Evolutionary conservation across 2,329 filamentous ascomycete species (phyloP).

Genomic region (Fusarium longipes): DNA sequence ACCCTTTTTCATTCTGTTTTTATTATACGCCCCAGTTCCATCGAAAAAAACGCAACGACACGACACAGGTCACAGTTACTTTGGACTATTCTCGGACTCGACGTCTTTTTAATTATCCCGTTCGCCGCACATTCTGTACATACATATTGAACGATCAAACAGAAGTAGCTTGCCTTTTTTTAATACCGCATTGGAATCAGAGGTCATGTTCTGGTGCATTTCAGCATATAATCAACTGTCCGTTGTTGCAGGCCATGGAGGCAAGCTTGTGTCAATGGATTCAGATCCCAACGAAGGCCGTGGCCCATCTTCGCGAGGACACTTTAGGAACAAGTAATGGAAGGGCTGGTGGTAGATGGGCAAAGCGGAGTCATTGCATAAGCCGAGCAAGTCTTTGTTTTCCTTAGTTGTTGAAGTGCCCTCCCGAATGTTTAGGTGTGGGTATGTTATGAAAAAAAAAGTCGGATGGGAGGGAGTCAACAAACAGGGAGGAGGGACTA

Average conservation of each 20-base stretch:
- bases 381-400: conserved; percentile 34
- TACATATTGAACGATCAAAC: conserved; percentile 50
- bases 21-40: conserved; percentile 41
- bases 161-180: conserved; percentile 54
- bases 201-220: conserved; percentile 43
- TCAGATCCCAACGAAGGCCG: conserved; percentile 5
- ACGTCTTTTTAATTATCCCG: conserved; percentile 46
- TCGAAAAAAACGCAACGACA: conserved; percentile 45
- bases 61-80: conserved; percentile 46
- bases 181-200: conserved; percentile 62
- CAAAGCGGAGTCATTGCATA: conserved; percentile 32
- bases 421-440: conserved; percentile 10
- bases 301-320: conserved; percentile 18
- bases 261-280: conserved; percentile 4
- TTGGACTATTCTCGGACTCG: conserved; percentile 50
- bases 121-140: conserved; percentile 50
- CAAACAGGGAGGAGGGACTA: conserved; percentile 41
- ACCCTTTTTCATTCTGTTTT: conserved; percentile 41
- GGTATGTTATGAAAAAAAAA: conserved; percentile 13
- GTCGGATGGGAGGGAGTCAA: conserved; percentile 20
- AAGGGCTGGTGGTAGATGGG: conserved; percentile 35
- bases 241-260: conserved; percentile 24
- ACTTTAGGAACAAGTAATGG: conserved; percentile 14
- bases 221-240: conserved; percentile 49
- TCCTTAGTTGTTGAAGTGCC: conserved; percentile 28